Evolutionary conservation across 2,329 filamentous ascomycete genomes (phyloP), one percentile per base, ranked within the genome.

Genomic region (Microthyrium microscopicum): DNA sequence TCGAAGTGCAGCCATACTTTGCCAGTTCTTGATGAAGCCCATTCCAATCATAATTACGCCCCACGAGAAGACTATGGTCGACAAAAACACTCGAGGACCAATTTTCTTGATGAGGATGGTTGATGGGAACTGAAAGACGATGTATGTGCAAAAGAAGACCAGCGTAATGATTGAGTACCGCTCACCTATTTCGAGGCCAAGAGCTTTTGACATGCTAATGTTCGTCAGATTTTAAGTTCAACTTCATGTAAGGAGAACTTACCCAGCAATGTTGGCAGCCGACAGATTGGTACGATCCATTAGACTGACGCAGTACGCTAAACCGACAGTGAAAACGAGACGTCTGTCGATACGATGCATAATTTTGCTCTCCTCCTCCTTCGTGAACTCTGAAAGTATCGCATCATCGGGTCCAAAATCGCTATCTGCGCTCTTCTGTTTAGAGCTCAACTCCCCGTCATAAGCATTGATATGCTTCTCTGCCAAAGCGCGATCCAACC

Each of bases 251-350:
- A 21, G 11, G 9, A 20, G 15, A 15, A 22, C 49, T 35, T 46
- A 66, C 62, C 67, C 80, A 15, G 81, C 79, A 49, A 87, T 76
- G 29, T 70, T 70, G 26, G 78, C 79, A 16, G 70, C 62, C n/a
- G 70, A 70, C 49, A 85, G 56, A 52, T 87, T 87, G 2, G 77
- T 82, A 20, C 81, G 64, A 48, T 89, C 81, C 71, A 87, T 80
- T 38, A 87, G 57, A 41, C 69, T 77, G 44, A 81, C 63, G 49
- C 77, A 81, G 53, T 85, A 85, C 56, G 83, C 66, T 41, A 67
- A 25, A 6, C 61, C 61, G 2, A 62, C 51, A 1, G 58, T 62
- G 15, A 57, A 43, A 13, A 64, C 59, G n/a, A 65, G 49, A 20
- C 61, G 56, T 21, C 50, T 57, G 52, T 91, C 82, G 43, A 89